Conservation (phyloP, 306 rosid species). For the Trifolium subterraneum region DNA sequence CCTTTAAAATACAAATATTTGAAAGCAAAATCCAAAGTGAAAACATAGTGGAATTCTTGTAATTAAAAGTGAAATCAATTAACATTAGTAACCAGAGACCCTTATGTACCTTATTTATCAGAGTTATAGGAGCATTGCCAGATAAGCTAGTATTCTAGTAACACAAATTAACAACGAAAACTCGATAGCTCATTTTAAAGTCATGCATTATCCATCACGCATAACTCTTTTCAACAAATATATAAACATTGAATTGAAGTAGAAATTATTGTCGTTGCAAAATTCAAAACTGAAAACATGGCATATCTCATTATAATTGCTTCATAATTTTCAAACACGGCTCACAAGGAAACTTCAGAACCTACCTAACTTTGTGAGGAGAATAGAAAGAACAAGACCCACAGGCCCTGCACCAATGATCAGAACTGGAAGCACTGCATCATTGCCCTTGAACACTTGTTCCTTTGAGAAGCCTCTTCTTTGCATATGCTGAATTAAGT, state of each 20-base stretch:
- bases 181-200: constrained; percentile 24
- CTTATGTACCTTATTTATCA: not conserved
- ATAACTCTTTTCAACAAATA: constrained; percentile 7
- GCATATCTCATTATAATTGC: constrained; percentile 26
- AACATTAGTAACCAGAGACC: not conserved
- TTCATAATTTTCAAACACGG: not conserved
- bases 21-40: not conserved
- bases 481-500: constrained; percentile 42
- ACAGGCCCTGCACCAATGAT: constrained; percentile 93
- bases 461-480: constrained; percentile 62
- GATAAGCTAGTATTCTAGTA: constrained; percentile 19
- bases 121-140: not conserved
- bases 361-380: constrained; percentile 82
- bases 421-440: constrained; percentile 73
- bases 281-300: constrained; percentile 29
- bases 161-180: constrained; percentile 36
- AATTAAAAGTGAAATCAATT: not conserved
- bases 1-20: not conserved
- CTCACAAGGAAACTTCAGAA: constrained; percentile 26
- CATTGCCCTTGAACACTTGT: constrained; percentile 48
- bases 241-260: constrained; percentile 26
- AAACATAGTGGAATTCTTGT: not conserved
- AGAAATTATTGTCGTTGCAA: constrained; percentile 7
- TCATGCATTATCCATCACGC: constrained; percentile 10
- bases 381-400: constrained; percentile 86